Base-by-base conservation (phyloP, 1,284 basidiomycete genomes). In the Ustilago hordei region DNA sequence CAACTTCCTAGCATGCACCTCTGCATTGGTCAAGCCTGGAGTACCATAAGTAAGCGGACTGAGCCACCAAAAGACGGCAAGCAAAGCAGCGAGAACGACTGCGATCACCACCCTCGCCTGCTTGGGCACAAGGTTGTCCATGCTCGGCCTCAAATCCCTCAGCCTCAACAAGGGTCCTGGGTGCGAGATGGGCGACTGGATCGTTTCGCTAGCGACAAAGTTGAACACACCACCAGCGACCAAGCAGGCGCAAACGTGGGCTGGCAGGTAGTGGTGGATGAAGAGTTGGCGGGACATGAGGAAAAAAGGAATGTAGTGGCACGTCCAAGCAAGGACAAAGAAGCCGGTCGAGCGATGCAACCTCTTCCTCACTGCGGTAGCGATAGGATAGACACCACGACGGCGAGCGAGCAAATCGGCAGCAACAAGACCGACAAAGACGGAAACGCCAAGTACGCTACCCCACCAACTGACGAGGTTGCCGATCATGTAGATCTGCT, bases 271-370 rank as follows among this genome's bases (percentile, higher is more conserved):
- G 87, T 99, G 96, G 86, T 99, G 96, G 45, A 99, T 89, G 90
- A 85, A 85, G 38, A 96, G 90, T 86, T 99, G 97, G 61, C 97
- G 93, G 83, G 90, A 92, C 95, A 99, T 98, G 39, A 98, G 89
- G 91, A 93, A 99, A 90, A 99, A 99, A 12, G 97, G 97, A 84
- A 94, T 88, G 88, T 98, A 99, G 87, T 99, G 97, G 74, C 93
- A 93, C 8, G 91, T 92, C 97, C 97, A 99, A 11, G 96, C 91
- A 43, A 95, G 88, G 59, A 95, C 87, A 90, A 99, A 98, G 89
- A 98, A 98, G 39, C 96, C 95, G 28, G 93, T 91, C 60, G 95
- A 95, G 87, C 98, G 95, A 91, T 95, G 93, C 34, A 98, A 89
- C 52, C 97, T 60, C 34, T 95, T 94, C 60, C 95, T 93, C 35